These are phyloP conservation scores for Sporobolomyces phaffii DNA, from an alignment of 768 basidiomycete genomes.

Conservation along the genomic window DNA sequence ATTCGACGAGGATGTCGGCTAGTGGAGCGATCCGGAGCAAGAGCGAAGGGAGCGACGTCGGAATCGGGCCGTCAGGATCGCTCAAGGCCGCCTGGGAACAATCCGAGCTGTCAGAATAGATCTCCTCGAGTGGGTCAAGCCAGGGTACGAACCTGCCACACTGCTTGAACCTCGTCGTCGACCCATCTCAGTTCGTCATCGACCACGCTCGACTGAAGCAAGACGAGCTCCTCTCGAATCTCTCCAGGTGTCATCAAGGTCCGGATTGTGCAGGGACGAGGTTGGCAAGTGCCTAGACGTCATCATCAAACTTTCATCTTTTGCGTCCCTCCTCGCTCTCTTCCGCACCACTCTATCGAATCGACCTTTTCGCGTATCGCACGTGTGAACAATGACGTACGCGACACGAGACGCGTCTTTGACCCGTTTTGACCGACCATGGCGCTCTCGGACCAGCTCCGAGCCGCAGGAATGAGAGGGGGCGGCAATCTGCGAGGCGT, in stretches of 20 bases:
- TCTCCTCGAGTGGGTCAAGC: neutral
- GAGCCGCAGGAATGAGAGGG: neutral
- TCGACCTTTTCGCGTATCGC: neutral
- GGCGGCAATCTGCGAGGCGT: neutral
- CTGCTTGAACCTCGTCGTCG: neutral
- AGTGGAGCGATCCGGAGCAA: neutral
- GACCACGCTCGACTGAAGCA: constrained; percentile 2
- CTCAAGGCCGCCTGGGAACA: constrained; percentile 4
- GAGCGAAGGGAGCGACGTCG: constrained; percentile 4
- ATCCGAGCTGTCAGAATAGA: neutral
- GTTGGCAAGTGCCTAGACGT: neutral
- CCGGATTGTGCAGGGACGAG: too few species aligned
- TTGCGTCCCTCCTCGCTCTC: neutral
- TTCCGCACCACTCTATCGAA: neutral
- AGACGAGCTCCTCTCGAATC: constrained; percentile 21
- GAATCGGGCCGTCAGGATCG: neutral
- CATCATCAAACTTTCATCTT: neutral
- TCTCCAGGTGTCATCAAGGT: neutral
- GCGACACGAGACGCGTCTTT: neutral
- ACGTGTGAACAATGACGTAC: neutral
- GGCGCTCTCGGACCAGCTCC: neutral
- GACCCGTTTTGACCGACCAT: neutral
- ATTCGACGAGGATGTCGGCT: constrained; percentile 6
- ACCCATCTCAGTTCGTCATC: constrained; percentile 11
- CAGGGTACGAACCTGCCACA: constrained; percentile 25